Base-by-base conservation (phyloP, 257 asterid species). In the Penstemon eatonii region DNA sequence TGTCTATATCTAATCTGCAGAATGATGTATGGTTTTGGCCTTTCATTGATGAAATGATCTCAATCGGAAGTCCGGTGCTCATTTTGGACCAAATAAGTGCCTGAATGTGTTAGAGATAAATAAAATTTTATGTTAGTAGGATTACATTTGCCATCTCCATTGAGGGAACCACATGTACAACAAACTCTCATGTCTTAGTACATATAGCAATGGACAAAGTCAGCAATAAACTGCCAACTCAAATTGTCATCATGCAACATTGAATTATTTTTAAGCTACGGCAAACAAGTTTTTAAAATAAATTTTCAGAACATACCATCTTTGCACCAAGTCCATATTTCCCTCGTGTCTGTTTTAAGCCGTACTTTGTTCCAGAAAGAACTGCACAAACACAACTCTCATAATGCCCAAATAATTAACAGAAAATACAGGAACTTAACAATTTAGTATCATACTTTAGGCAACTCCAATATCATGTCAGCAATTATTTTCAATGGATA, bases 11-110 rank as follows among this genome's bases (percentile, higher is more conserved):
- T 70, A 91, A 81, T 80, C 95, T 84, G 89, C 96, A 91, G 78
- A 91, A 88, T 51, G 97, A 74, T 66, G 90, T 76, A 82, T 80
- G 84, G 47, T 60, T 75, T 76, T 86, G 95, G 78, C 86, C 87
- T 78, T 82, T 83, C 95, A 88, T 88, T 71, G 97, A 88, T 11
- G 97, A 86, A 57, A 78, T 68, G 76, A 91, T 91, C 74, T 91
- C 95, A 73, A 91, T 91, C 55, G 97, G 97, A 66, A 91, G 88
- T 65, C 96, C 96, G 65, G 97, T 91, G 83, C 97, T 91, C 97
- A 91, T 91, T 81, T 91, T 91, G 70, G 97, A 91, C 97, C 97
- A 91, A 73, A 91, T 91, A 73, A 91, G 84, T 44, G 97, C 97
- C 97, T 91, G 86, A 80, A 79, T 11, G 40, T 12, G 51, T 47